phyloP scores from a whole-genome alignment of 306 rosid genomes.

The Ammopiptanthus mongolicus region DNA sequence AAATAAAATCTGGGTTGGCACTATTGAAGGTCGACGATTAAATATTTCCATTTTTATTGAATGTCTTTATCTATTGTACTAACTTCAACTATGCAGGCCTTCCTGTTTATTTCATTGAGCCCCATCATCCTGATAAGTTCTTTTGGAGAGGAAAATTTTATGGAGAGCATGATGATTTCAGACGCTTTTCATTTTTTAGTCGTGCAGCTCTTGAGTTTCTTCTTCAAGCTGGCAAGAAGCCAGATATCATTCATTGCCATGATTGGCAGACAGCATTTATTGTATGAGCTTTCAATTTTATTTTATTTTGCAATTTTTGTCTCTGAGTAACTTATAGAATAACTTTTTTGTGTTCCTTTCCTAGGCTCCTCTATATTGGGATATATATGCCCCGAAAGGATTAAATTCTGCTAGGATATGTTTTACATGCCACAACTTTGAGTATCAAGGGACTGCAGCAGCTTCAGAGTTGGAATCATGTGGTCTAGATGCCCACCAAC shows the following conservation, averaged over 20 bases:
- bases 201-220: constrained; percentile 95
- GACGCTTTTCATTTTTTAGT: constrained; percentile 85
- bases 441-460: constrained; percentile 87
- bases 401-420: constrained; percentile 92
- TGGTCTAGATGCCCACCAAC: constrained; percentile 72
- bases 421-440: constrained; percentile 98
- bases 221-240: constrained; percentile 89
- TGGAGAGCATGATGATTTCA: constrained; percentile 90
- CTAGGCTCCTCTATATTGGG: constrained; percentile 98
- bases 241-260: constrained; percentile 97
- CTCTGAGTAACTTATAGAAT: constrained; percentile 1
- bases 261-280: constrained; percentile 99
- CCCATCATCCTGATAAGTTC: constrained; percentile 82
- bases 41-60: constrained; percentile 2
- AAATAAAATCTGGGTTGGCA: constrained; percentile 94
- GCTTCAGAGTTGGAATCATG: constrained; percentile 78
- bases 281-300: constrained; percentile 48
- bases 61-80: constrained; percentile 20
- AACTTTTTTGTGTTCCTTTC: constrained; percentile 21
- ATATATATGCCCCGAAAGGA: constrained; percentile 67
- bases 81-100: constrained; percentile 62
- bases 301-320: constrained; percentile 8
- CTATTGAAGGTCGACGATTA: constrained; percentile 62
- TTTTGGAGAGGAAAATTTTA: constrained; percentile 80
- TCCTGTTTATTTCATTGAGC: constrained; percentile 94